Evolutionary conservation across 495 filamentous ascomycete genomes (phyloP).

Genomic region (Penicillium steckii): DNA sequence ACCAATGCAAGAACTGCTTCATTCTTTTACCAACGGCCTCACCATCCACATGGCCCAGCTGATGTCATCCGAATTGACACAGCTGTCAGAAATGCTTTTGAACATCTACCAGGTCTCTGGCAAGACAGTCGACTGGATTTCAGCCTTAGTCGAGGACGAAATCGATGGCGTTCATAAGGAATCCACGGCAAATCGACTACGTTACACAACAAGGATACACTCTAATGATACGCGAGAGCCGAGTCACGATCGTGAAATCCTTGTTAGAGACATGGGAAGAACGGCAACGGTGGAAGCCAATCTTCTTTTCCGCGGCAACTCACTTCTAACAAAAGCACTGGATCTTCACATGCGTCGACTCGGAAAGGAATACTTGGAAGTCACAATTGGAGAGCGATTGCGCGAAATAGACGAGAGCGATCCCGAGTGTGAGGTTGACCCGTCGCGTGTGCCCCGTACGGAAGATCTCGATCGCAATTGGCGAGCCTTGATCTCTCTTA

Average conservation of each 20-base stretch:
- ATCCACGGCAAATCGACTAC: conserved; percentile 58
- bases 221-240: conserved; percentile 76
- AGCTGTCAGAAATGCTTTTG: conserved; percentile 81
- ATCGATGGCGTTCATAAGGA: conserved; percentile 92
- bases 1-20: conserved; percentile 78
- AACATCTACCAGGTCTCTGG: conserved; percentile 98
- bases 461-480: conserved; percentile 85
- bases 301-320: conserved; percentile 93
- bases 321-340: conserved; percentile 87
- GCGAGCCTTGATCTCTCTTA: conserved; percentile 71
- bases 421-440: conserved; percentile 93
- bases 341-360: conserved; percentile 94
- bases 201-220: conserved; percentile 74
- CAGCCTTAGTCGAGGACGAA: conserved; percentile 90
- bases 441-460: conserved; percentile 61
- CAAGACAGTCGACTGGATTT: conserved; percentile 84
- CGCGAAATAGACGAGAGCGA: conserved; percentile 84
- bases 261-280: conserved; percentile 59
- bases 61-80: conserved; percentile 71
- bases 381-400: conserved; percentile 81
- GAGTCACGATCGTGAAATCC: conserved; percentile 56
- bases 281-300: conserved; percentile 76
- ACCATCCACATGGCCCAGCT: conserved; percentile 81
- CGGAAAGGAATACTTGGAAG: conserved; percentile 89
- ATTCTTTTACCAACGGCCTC: conserved; percentile 77